A percentile compares a stretch with the other conserved stretches of the same genome.
Evolutionary conservation across 768 basidiomycete genomes (phyloP).

Genomic region (Naematelia aurantialba): DNA sequence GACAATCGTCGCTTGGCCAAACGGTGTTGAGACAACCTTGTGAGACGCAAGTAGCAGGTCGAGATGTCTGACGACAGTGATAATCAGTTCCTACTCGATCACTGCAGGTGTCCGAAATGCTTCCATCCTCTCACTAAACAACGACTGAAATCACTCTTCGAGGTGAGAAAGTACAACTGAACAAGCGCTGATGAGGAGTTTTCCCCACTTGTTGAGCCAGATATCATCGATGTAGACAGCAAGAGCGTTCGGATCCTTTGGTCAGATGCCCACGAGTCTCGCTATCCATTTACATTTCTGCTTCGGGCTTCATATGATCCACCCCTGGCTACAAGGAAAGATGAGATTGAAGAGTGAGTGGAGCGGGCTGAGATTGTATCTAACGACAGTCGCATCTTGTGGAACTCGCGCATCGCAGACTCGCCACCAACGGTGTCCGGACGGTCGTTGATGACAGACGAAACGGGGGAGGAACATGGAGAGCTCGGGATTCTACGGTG

Average conservation of each 20-base stretch:
- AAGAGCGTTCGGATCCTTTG: constrained; percentile 74
- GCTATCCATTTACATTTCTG: constrained; percentile 87
- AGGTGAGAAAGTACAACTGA: constrained; percentile 54
- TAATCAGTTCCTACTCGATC: constrained; percentile 85
- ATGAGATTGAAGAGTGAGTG: constrained; percentile 54
- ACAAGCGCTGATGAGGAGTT: constrained; percentile 57
- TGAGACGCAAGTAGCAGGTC: constrained; percentile 51
- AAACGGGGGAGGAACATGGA: constrained; percentile 15
- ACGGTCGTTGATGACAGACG: constrained; percentile 60
- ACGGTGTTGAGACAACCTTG: constrained; percentile 71
- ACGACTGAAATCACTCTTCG: constrained; percentile 78
- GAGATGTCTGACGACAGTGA: constrained; percentile 58
- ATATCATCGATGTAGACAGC: constrained; percentile 56
- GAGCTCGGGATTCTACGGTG: constrained; percentile 71
- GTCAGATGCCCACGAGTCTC: constrained; percentile 67
- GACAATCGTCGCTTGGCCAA: constrained; percentile 65
- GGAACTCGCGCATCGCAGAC: constrained; percentile 72
- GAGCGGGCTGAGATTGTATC: constrained; percentile 4
- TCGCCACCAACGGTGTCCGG: constrained; percentile 72
- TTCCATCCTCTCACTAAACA: constrained; percentile 87
- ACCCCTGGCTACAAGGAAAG: constrained; percentile 40
- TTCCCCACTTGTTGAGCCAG: constrained; percentile 63
- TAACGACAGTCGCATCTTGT: constrained; percentile 62
- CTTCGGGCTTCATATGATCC: constrained; percentile 76
- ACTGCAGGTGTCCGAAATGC: constrained; percentile 81